phyloP scores from a whole-genome alignment of 192 early-diverging fungal species.

The Linderina pennispora region DNA sequence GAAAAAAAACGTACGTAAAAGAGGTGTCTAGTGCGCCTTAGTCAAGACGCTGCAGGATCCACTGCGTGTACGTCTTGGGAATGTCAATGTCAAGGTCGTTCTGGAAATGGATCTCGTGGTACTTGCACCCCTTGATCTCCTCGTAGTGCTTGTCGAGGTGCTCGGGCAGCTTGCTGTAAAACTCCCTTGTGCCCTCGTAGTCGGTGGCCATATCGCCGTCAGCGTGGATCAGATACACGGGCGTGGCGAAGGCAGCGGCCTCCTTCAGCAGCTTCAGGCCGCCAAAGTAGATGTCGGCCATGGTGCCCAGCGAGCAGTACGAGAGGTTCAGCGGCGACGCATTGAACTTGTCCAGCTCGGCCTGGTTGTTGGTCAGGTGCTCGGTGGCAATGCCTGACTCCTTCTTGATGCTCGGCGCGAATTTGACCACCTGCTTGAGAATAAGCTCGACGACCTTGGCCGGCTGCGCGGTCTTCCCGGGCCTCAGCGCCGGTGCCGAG shows the following conservation, averaged over 20 bases:
- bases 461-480: constrained; percentile 21
- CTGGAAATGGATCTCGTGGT: constrained; percentile 47
- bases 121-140: constrained; percentile 19
- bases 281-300: constrained; percentile 19
- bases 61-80: constrained; percentile 24
- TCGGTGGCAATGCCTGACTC: constrained; percentile 21
- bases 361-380: constrained; percentile 38
- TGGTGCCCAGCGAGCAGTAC: constrained; percentile 25
- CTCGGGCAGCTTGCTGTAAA: constrained; percentile 24
- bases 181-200: constrained; percentile 18
- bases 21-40: no score
- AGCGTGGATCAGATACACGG: constrained; percentile 38
- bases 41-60: constrained; percentile 36
- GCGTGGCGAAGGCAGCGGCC: constrained; percentile 15
- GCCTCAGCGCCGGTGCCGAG: constrained; percentile 28
- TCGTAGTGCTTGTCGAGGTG: constrained; percentile 41
- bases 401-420: constrained; percentile 33
- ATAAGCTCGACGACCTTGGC: constrained; percentile 12
- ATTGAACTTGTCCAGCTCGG: constrained; percentile 23
- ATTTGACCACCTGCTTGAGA: constrained; percentile 18
- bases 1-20: neutral
- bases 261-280: constrained; percentile 19
- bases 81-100: constrained; percentile 26
- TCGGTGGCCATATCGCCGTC: constrained; percentile 41
- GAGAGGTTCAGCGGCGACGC: constrained; percentile 22